Evolutionary conservation across 1,284 basidiomycete genomes (phyloP).

Genomic region (Malassezia restricta): DNA sequence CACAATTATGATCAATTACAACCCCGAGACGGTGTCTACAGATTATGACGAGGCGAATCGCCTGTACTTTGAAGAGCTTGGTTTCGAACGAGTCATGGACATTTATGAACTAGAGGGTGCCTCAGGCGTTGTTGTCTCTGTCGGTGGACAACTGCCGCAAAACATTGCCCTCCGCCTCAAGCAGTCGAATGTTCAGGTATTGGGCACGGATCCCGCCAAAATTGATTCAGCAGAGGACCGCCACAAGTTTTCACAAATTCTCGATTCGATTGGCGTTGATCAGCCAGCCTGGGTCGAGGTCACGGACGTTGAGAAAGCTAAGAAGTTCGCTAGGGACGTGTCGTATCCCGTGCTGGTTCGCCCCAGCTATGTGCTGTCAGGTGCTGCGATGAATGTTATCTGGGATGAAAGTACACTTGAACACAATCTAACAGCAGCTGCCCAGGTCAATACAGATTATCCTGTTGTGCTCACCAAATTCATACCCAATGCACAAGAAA

Average conservation of each 20-base stretch:
- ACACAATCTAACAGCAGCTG: conserved; percentile 84
- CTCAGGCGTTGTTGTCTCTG: conserved; percentile 84
- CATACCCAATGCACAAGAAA: conserved; percentile 93
- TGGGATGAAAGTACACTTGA: conserved; percentile 79
- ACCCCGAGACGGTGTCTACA: conserved; percentile 97
- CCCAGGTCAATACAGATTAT: conserved; percentile 87
- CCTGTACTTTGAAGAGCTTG: conserved; percentile 95
- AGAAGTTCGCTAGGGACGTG: conserved; percentile 77
- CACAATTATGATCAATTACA: conserved; percentile 99
- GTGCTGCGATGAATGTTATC: conserved; percentile 98
- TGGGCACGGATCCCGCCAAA: conserved; percentile 86
- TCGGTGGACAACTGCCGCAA: conserved; percentile 72
- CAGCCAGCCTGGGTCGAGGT: conserved; percentile 95
- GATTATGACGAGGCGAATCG: conserved; percentile 98
- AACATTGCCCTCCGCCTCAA: conserved; percentile 96
- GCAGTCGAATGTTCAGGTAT: conserved; percentile 74
- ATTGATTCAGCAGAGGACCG: conserved; percentile 98
- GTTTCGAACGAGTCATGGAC: conserved; percentile 97
- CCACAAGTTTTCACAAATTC: conserved; percentile 93
- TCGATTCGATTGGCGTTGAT: conserved; percentile 88
- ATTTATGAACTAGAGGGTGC: conserved; percentile 94
- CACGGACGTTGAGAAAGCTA: conserved; percentile 74
- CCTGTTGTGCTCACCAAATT: conserved; percentile 98
- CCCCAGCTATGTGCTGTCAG: conserved; percentile 74
- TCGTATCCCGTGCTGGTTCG: conserved; percentile 51